A percentile compares a stretch with the other conserved stretches of the same genome.
Evolutionary conservation across 2,329 filamentous ascomycete species (phyloP).

Genomic region (Xenoacremonium recifei): DNA sequence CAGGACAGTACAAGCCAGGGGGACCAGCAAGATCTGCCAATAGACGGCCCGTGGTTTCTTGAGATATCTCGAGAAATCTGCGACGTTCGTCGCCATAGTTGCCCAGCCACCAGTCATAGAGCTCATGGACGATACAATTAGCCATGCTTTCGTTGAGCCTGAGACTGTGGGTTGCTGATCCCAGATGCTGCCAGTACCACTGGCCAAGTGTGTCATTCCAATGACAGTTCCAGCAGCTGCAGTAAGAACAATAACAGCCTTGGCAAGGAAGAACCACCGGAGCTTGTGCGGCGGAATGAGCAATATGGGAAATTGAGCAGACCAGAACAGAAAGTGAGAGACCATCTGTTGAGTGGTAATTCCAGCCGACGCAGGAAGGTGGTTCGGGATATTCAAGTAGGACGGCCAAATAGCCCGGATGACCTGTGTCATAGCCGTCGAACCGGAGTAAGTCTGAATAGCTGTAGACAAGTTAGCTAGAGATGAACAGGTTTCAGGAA

Average conservation of each 20-base stretch:
- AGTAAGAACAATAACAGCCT: slow-evolving; percentile 1
- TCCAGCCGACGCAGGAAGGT: slow-evolving; percentile 47
- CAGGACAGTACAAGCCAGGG: neutral
- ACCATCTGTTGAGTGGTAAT: slow-evolving; percentile 57
- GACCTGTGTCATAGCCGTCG: slow-evolving; percentile 36
- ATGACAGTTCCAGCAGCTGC: neutral
- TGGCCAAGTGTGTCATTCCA: slow-evolving; percentile 22
- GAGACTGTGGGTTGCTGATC: slow-evolving; percentile 8
- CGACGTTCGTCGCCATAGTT: neutral
- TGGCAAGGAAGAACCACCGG: slow-evolving; percentile 44
- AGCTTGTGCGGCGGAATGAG: slow-evolving; percentile 55
- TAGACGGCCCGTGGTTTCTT: neutral
- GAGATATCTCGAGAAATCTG: neutral
- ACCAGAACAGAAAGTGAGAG: slow-evolving; percentile 58
- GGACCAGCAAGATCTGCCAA: neutral
- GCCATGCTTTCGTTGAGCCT: slow-evolving; percentile 5
- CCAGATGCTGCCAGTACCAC: slow-evolving; percentile 18
- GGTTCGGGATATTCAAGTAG: slow-evolving; percentile 51
- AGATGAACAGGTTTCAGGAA: too few species aligned
- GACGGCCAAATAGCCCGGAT: slow-evolving; percentile 52
- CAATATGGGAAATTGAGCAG: slow-evolving; percentile 51
- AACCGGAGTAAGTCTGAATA: slow-evolving; percentile 9
- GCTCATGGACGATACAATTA: slow-evolving; percentile 8
- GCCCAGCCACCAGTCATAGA: too few species aligned
- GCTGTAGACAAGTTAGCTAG: too few species aligned